Percentiles rank a stretch among this genome's conserved stretches.
These are phyloP conservation scores for Vickermania spadyakhi DNA, from an alignment of 208 protist genomes.

Conservation along the genomic window DNA sequence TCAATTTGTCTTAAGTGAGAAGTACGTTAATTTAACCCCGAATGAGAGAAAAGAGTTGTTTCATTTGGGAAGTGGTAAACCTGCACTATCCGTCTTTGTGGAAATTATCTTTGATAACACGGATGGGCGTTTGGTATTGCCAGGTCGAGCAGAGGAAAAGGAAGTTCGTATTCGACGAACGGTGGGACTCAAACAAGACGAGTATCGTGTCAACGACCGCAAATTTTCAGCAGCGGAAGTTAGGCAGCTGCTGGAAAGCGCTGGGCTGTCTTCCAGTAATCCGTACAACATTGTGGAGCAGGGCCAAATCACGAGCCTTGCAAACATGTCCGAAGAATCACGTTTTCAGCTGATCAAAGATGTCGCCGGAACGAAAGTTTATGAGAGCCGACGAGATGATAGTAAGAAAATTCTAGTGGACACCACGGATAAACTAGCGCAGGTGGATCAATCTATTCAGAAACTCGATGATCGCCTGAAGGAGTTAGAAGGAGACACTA, in stretches of 20 bases:
- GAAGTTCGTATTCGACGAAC: slow-evolving; percentile 95
- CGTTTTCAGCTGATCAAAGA: slow-evolving; percentile 97
- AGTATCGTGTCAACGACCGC: slow-evolving; percentile 97
- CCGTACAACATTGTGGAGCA: slow-evolving; percentile 99
- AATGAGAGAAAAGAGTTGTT: slow-evolving; percentile 93
- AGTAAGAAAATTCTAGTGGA: slow-evolving; percentile 93
- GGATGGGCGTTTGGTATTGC: slow-evolving; percentile 93
- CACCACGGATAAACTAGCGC: slow-evolving; percentile 63
- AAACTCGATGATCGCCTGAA: slow-evolving; percentile 90
- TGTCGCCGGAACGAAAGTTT: slow-evolving; percentile 97
- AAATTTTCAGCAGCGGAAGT: slow-evolving; percentile 90
- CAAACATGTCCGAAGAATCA: slow-evolving; percentile 93
- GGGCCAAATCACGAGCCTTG: slow-evolving; percentile 94
- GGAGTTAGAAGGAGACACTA: slow-evolving; percentile 94
- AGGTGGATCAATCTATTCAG: slow-evolving; percentile 87
- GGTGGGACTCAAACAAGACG: slow-evolving; percentile 98
- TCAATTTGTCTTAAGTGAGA: slow-evolving; percentile 96
- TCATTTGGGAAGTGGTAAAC: slow-evolving; percentile 87
- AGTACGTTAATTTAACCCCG: slow-evolving; percentile 71
- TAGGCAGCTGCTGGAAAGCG: slow-evolving; percentile 96
- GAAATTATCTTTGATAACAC: slow-evolving; percentile 98
- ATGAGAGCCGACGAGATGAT: slow-evolving; percentile 93
- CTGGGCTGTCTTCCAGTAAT: slow-evolving; percentile 97
- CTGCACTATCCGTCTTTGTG: slow-evolving; percentile 93
- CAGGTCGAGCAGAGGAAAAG: slow-evolving; percentile 66